These are phyloP conservation scores for Fraxinus velutina DNA, from an alignment of 305 asterid species.

Conservation along the genomic window DNA sequence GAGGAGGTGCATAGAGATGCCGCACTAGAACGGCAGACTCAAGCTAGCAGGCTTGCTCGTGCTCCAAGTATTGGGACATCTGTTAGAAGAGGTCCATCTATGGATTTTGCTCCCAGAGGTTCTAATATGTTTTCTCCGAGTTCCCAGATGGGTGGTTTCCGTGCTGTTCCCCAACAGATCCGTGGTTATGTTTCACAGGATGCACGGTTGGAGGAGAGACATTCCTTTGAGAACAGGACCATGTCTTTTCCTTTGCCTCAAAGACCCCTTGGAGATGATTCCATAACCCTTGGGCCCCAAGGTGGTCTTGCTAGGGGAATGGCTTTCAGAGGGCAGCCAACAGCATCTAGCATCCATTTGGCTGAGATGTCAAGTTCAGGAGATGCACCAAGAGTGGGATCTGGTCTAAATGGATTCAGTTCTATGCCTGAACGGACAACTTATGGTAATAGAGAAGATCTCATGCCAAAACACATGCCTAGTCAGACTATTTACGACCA, in stretches of 20 bases:
- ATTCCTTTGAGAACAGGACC: constrained; percentile 33
- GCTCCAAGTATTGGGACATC: constrained; percentile 38
- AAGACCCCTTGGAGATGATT: constrained; percentile 42
- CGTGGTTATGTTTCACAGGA: constrained; percentile 51
- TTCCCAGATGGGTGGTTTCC: constrained; percentile 38
- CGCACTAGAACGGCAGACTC: constrained; percentile 53
- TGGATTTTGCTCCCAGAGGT: constrained; percentile 45
- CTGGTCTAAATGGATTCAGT: constrained; percentile 61
- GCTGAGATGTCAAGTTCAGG: constrained; percentile 42
- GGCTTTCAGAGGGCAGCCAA: constrained; percentile 76
- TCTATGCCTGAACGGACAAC: constrained; percentile 49
- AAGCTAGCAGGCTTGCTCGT: constrained; percentile 43
- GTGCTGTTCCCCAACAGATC: constrained; percentile 31
- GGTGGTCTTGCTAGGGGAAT: constrained; percentile 94
- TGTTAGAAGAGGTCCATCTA: constrained; percentile 40
- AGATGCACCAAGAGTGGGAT: constrained; percentile 48
- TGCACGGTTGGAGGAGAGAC: constrained; percentile 37
- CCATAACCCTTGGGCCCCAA: constrained; percentile 86
- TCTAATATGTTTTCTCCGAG: constrained; percentile 30
- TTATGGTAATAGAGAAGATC: constrained; percentile 62
- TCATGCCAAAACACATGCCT: constrained; percentile 44
- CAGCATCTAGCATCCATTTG: constrained; percentile 37
- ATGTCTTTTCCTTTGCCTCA: constrained; percentile 40
- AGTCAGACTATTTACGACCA: constrained; percentile 42
- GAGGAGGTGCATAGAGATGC: constrained; percentile 58